Evolutionary conservation across 2,329 filamentous ascomycete genomes (phyloP), one percentile per base, ranked within the genome.

Genomic region (Pseudogymnoascus sp.): DNA sequence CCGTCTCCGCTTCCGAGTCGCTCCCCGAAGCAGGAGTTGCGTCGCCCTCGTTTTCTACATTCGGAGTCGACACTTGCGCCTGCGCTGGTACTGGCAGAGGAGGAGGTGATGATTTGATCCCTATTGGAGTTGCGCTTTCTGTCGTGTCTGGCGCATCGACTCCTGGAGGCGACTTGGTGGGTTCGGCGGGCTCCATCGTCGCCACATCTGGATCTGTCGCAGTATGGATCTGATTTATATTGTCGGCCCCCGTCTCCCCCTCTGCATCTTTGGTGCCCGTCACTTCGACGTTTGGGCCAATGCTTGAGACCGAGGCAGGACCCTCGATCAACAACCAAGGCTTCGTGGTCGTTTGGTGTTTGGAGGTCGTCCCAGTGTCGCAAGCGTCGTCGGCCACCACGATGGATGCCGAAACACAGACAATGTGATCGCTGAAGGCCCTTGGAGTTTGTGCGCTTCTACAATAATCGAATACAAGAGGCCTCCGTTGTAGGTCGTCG

Each of bases 1-100:
- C 88, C 12, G 87, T 90, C 75, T 90, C 87, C 59, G 87, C 87
- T 71, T 90, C 87, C 1, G 87, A 90, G 69, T 88, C 85, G 70
- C 81, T 85, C 64, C 87, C 86, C 64, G 59, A 60, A n/a, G 59
- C 59, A 25, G 59, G 36, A 21, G 34, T 42, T 60, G 77, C 77
- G 21, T 73, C 73, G 59, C 18, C 59, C 7, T 60, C 36, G 12
- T 42, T 23, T 16, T 25, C 59, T 38, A 21, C 59, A 42, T 38
- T 38, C 18, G 21, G 28, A 60, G 59, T 25, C 36, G 59, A 18
- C 10, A 31, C 50, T 14, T 18, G 50, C 28, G 50, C 50, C 21
- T 56, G 50, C 16, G 50, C 63, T n/a, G 66, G 64, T 62, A 40
- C 21, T 21, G 60, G 40, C 44, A 67, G 46, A n/a, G 63, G 61